Evolutionary conservation across 331 rosid genomes (phyloP), one percentile per base, ranked within the genome.

Genomic region (Acacia concinna): DNA sequence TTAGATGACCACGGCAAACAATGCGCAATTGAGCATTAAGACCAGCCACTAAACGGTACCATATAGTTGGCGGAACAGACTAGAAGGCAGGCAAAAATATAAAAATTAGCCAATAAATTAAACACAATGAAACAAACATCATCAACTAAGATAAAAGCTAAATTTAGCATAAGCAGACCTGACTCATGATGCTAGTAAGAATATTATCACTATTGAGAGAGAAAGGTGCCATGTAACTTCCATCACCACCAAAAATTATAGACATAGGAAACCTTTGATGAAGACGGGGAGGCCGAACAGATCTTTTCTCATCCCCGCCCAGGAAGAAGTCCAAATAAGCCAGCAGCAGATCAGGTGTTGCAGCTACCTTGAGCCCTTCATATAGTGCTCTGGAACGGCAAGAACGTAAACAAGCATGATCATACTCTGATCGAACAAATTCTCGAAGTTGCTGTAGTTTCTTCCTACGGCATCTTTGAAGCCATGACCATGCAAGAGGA

Each of bases 371-470:
- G 56, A 96, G 90, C 70, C 99, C 99, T 83, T 96, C 98, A 81
- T 96, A 96, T 17, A 96, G 94, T 32, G 99, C 99, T 68, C 99
- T 93, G n/a, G 99, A 96, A 71, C 98, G 97, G 79, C 99, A 96
- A 80, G 99, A 96, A 43, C 91, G 88, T 75, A 96, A 81, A 83
- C 99, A 96, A 81, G 97, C 88, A 81, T 96, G 99, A 74, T 96
- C 99, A 80, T 96, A 96, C 81, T 93, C 99, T 4, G 99, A 96
- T 74, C 97, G 88, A 83, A 96, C 99, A 79, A 93, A 96, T 60
- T 96, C 98, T 20, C 97, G 89, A 17, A 96, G 84, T 71, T 87
- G 93, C 81, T 96, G 98, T 86, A 96, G 71, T 81, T 96, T 96
- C 85, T 86, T 78, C 84, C 92, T 86, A 46, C 92, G 90, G 27